Conservation (phyloP, 139 green algal species). For the Astrephomene gubernaculifera region DNA sequence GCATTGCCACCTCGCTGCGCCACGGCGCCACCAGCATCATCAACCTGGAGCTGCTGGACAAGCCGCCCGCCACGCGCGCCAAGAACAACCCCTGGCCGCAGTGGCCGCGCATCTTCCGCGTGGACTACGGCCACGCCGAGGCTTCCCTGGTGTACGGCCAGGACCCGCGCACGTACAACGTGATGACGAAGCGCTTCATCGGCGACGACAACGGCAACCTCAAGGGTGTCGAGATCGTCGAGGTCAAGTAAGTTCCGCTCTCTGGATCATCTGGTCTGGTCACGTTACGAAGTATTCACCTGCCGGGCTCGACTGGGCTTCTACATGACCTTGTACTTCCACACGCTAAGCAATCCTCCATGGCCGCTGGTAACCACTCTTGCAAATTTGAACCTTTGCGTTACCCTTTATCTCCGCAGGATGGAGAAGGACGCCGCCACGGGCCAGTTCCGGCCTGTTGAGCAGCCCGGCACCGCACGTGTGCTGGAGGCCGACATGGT, state of each 20-base stretch:
- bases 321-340: no score
- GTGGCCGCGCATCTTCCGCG: conserved; percentile 92
- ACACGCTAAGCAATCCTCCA: no score
- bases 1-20: conserved; percentile 94
- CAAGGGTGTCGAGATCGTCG: conserved; percentile 82
- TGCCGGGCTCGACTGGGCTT: no score
- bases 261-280: no score
- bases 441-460: conserved; percentile 69
- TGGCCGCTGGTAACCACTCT: no score
- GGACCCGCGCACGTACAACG: conserved; percentile 93
- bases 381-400: neutral
- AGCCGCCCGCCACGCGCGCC: conserved; percentile 82
- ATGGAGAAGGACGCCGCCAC: conserved; percentile 46
- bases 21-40: conserved; percentile 80
- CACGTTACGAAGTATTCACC: no score
- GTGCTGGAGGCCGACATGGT: conserved; percentile 92
- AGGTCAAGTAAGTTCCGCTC: conserved; percentile 58
- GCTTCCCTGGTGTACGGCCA: conserved; percentile 76
- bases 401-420: neutral
- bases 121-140: conserved; percentile 97
- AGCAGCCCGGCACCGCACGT: conserved; percentile 78
- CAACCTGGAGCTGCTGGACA: conserved; percentile 95
- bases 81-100: conserved; percentile 94
- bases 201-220: conserved; percentile 83
- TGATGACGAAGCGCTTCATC: conserved; percentile 97